Percentiles rank a stretch among this genome's conserved stretches.
These are phyloP conservation scores for Thoreauomyces humboldtii DNA, from an alignment of 192 early-diverging fungal species.

Conservation along the genomic window DNA sequence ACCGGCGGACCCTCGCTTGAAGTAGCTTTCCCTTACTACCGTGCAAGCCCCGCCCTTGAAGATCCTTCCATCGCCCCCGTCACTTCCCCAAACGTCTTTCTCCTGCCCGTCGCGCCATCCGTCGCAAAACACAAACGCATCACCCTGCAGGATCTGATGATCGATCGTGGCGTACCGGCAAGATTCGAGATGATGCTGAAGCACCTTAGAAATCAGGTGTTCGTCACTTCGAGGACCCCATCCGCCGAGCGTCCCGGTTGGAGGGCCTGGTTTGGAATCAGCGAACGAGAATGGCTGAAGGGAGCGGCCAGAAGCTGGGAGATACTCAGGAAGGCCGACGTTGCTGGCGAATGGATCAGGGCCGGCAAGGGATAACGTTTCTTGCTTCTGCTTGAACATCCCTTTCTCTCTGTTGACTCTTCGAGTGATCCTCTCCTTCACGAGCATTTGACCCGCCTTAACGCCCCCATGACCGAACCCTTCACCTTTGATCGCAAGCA, in stretches of 20 bases:
- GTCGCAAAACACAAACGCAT: not conserved
- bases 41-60: not conserved
- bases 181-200: constrained; percentile 7
- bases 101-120: not conserved
- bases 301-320: constrained; percentile 22
- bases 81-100: constrained; percentile 20
- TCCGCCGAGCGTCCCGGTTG: not conserved
- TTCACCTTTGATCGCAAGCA: no score
- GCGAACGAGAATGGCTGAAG: constrained; percentile 28
- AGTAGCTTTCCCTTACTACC: constrained; percentile 1
- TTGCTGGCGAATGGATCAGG: constrained; percentile 1
- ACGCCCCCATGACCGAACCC: no score
- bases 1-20: constrained; percentile 3
- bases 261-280: constrained; percentile 1
- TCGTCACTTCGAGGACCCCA: constrained; percentile 4
- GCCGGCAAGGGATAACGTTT: constrained; percentile 3
- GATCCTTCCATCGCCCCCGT: no score
- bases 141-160: not conserved
- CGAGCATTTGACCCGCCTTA: no score
- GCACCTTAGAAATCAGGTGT: constrained; percentile 8
- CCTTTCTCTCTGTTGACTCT: no score
- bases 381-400: not conserved
- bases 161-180: constrained; percentile 18
- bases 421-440: no score
- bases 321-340: constrained; percentile 18